Base-by-base conservation (phyloP, 2,329 filamentous ascomycete genomes). In the Fusarium sp. region DNA sequence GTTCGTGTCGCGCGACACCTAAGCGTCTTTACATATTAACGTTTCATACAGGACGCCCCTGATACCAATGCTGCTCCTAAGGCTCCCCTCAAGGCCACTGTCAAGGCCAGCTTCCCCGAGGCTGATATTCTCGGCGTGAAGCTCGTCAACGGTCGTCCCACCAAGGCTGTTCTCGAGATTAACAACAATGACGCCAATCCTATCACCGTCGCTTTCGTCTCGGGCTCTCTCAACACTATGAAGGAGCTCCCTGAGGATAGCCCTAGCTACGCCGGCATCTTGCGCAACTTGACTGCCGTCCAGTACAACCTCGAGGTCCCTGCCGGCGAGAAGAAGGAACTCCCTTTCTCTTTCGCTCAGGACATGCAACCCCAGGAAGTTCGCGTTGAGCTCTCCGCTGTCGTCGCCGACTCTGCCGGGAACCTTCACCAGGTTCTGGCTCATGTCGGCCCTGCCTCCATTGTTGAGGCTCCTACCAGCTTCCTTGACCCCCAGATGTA, bases 401-500 rank as follows among this genome's bases (percentile, higher is more conserved):
- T 97, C 53, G 78, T 98, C 71, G 85, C 85, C 75, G 88, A 91
- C 77, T 78, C 80, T 66, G 86, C 88, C 72, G 90, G 90, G 72
- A 82, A 84, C 59, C 81, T 94, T 76, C 94, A 91, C 84, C 93
- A 94, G 72, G 78, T 97, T 51, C 84, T 88, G 66, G 91, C 91
- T 58, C 94, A 91, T 84, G 93, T 95, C 78, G 90, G 91, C 77
- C 90, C 90, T 48, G 93, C 96, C 69, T 89, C 87, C 78, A 87
- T 99, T 67, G 94, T 98, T 49, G 95, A 98, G 81, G 89, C 94
- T 4, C 93, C 95, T 55, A 93, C 91, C 67, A 96, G 91, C 86
- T 88, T 97, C 80, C 91, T 97, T 68, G 95, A 98, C 78, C 95
- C 94, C 64, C 94, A 97, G 81, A 94, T 97, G 95, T 98, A 85